Evolutionary conservation across 371 early-diverging fungal species (phyloP), one percentile per base, ranked within the genome.

Genomic region (Choanephora cucurbitarum): DNA sequence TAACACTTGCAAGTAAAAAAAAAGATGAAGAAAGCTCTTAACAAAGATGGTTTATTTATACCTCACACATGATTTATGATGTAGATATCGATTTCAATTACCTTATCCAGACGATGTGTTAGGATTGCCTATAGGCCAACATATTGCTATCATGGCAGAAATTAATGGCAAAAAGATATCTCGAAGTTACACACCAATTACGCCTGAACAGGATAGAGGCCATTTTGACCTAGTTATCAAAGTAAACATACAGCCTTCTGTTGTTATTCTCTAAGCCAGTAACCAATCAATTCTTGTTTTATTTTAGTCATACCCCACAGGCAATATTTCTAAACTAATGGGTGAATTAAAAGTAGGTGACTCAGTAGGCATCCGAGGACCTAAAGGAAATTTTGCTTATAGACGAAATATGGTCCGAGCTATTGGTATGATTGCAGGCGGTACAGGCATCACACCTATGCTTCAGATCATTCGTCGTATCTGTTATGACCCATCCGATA

Each of bases 391-490:
- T 37, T 96, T 96, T 78, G 82, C 67, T 55, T 96, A 96, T 80
- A 76, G 71, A n/a, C 84, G 91, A 43, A 94, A 94, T 70, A 83
- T 92, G 82, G 81, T 84, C 45, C 75, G 82, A 31, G 78, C 79
- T 10, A 73, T 98, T 31, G 93, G 94, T 44, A 97, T 99, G 97
- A 87, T 98, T 62, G 92, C 93, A 42, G 96, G 95, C 43, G 92
- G 92, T 52, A 89, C 93, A 33, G 95, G 97, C 23, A 92, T 96
- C 63, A 94, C 97, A 0, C 97, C 97, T 23, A 96, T 96, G 96
- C 81, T 88, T 54, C 96, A 95, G 83, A 84, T 91, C 49, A 83
- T 91, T 47, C 82, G 84, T 52, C 88, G 87, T 24, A 77, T 95
- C 39, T 65, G 92, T 54, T 84, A 82, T 49, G 87, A 95, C 70